Base-by-base conservation (phyloP, 768 basidiomycete genomes). In the Naganishia kalamii region DNA sequence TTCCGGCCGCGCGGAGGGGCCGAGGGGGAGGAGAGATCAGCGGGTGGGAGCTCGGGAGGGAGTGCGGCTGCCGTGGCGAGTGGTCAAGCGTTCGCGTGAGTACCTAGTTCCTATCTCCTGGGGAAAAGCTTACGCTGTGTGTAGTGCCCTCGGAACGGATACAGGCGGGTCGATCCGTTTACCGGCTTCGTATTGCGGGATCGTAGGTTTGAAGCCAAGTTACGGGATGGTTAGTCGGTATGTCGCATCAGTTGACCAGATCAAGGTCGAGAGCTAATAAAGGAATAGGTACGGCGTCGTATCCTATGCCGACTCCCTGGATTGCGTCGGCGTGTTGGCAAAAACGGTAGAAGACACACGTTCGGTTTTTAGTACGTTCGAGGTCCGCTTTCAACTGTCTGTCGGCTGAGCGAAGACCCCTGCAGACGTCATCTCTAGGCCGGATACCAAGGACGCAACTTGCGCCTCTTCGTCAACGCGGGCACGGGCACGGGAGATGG, bases 1-100 rank as follows among this genome's bases (percentile, higher is more conserved):
- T 83, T 83, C 54, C 79, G 80, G 49, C 64, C 79, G 6, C 35
- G 52, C 2, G 32, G 6, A 10, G 69, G 60, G 33, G 11, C 71
- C n/a, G n/a, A n/a, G 72, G 59, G 73, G 3, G 82, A 83, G 68
- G 74, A 72, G 15, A 80, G 90, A 50, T 87, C 86, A 30, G 88
- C 93, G 0, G 94, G 94, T 1, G 94, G 94, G 0, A 93, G 90
- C 70, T 94, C 91, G 0, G 93, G 96, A 1, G 94, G 96, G 52
- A 92, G 90, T 72, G 93, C 93, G 0, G 93, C 92, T 0, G 90
- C 92, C 4, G 93, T 97, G 0, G 89, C 89, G 0, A 85, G 87
- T 2, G 86, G 86, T 0, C 82, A 92, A 81, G 92, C 89, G 72
- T 82, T 86, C 73, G 88, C 85, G 93, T 94, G 70, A 78, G 90